Evolutionary conservation across 1,284 basidiomycete species (phyloP), one percentile per base, ranked within the genome.

Genomic region (Cutaneotrichosporon sp.): DNA sequence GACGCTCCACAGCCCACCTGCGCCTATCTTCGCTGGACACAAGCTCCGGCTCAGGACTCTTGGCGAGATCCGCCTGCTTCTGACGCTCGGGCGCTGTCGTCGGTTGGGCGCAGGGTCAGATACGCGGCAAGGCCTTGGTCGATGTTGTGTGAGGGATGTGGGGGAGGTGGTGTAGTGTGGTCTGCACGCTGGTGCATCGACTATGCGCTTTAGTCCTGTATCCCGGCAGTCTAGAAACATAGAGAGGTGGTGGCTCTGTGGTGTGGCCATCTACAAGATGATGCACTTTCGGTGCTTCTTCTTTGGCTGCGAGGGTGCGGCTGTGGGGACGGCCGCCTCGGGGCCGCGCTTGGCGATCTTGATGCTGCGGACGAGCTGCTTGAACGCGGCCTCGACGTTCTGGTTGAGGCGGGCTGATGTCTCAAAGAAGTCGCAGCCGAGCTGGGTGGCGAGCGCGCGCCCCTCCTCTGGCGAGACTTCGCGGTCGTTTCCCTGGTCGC

Each of bases 371-470:
- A 99, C 93, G 61, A 98, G 86, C 69, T 87, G 89, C 78, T 86
- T 91, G 82, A 99, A 99, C 33, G 95, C 87, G 54, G 88, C 86
- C 79, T 99, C 94, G 65, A 99, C 97, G 77, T 98, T 97, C 74
- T 90, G 86, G 54, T 95, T 89, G 56, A 91, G 93, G 83, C 97
- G 97, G 49, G 95, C 97, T 36, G 90, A 93, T 38, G 95, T 95
- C 81, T 98, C 95, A 79, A 95, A 90, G 79, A 97, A 98, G 60
- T 91, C 89, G 83, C 94, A 97, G 34, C 91, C 92, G 74, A 95
- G 91, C 60, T 87, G 84, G 69, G 88, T 86, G 29, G 97, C 95
- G 65, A 97, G 82, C 22, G 87, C 86, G 20, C 86, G 84, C 4
- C 95, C 97, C 79, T 98, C 95, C 76, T 93, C 90, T 64, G 86